phyloP scores from a whole-genome alignment of 2,329 filamentous ascomycete genomes.

The Pseudocercospora eumusae region DNA sequence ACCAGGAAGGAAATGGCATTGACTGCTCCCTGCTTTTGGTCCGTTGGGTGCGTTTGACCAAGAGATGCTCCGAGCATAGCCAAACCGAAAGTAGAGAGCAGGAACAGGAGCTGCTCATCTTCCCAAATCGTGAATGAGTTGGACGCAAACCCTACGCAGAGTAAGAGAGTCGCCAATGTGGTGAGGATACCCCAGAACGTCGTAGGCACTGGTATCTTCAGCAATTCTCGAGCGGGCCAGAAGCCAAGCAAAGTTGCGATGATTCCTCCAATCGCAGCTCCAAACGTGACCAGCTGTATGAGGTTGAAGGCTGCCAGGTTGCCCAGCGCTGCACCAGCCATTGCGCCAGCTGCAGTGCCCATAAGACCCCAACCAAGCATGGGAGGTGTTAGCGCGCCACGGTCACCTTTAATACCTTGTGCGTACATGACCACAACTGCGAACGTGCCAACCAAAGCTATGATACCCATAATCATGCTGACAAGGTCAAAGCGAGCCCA shows the following conservation, averaged over 20 bases:
- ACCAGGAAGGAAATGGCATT: slow-evolving; percentile 82
- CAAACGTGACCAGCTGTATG: slow-evolving; percentile 46
- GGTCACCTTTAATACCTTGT: slow-evolving; percentile 56
- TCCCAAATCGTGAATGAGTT: slow-evolving; percentile 99
- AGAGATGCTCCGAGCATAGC: slow-evolving; percentile 74
- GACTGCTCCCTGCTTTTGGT: slow-evolving; percentile 75
- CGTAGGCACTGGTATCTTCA: slow-evolving; percentile 63
- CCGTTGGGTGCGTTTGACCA: slow-evolving; percentile 65
- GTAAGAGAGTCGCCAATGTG: slow-evolving; percentile 75
- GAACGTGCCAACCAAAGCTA: slow-evolving; percentile 68
- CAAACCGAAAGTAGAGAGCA: slow-evolving; percentile 83
- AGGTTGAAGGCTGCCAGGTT: slow-evolving; percentile 42
- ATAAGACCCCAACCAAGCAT: slow-evolving; percentile 55
- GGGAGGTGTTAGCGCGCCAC: slow-evolving; percentile 55
- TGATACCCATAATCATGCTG: slow-evolving; percentile 80
- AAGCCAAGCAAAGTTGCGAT: slow-evolving; percentile 46
- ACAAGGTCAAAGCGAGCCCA: slow-evolving; percentile 92
- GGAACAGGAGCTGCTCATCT: slow-evolving; percentile 89
- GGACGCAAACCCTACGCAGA: slow-evolving; percentile 91
- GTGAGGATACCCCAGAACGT: slow-evolving; percentile 88
- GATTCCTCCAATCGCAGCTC: slow-evolving; percentile 44
- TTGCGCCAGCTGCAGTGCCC: slow-evolving; percentile 49
- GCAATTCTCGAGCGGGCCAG: slow-evolving; percentile 44
- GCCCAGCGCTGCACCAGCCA: slow-evolving; percentile 34
- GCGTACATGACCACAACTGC: slow-evolving; percentile 73